Conservation (phyloP, 2,329 filamentous ascomycete genomes). For the Teratosphaeria pseudoeucalypti region DNA sequence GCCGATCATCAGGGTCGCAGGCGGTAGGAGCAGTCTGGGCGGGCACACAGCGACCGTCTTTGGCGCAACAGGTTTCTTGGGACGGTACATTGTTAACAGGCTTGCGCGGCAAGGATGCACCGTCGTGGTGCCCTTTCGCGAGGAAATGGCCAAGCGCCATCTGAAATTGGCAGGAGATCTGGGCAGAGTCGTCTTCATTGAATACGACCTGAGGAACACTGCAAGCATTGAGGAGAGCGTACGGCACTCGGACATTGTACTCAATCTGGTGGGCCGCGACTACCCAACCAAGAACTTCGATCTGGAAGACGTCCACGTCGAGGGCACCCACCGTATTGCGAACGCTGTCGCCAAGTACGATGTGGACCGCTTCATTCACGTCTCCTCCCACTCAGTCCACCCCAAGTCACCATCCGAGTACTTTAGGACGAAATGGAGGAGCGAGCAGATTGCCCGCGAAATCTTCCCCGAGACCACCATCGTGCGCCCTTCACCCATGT, state of each 20-base stretch:
- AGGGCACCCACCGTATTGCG: slow-evolving; percentile 82
- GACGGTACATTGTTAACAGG: slow-evolving; percentile 94
- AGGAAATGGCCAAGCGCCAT: slow-evolving; percentile 97
- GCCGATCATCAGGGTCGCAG: slow-evolving; percentile 78
- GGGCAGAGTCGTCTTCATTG: slow-evolving; percentile 78
- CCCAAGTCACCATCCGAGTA: slow-evolving; percentile 75
- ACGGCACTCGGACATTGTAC: slow-evolving; percentile 92
- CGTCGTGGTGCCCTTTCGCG: slow-evolving; percentile 83
- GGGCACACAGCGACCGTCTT: slow-evolving; percentile 97
- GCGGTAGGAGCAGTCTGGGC: slow-evolving; percentile 57
- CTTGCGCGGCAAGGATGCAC: slow-evolving; percentile 89
- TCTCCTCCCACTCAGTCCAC: slow-evolving; percentile 88
- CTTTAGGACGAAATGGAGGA: slow-evolving; percentile 78
- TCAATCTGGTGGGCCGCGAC: slow-evolving; percentile 87
- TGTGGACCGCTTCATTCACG: slow-evolving; percentile 89
- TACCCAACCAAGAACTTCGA: slow-evolving; percentile 99
- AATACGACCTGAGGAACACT: slow-evolving; percentile 92
- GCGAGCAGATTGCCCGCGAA: slow-evolving; percentile 71
- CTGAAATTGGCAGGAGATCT: slow-evolving; percentile 93
- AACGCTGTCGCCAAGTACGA: slow-evolving; percentile 97
- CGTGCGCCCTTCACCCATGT: slow-evolving; percentile 85
- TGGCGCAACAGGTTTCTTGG: slow-evolving; percentile 89
- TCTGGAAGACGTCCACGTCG: slow-evolving; percentile 83
- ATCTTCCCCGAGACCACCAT: slow-evolving; percentile 97
- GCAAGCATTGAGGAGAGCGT: slow-evolving; percentile 93